Evolutionary conservation across 108 stramenopile genomes (phyloP).

Genomic region (Cylindrotheca fusiformis): DNA sequence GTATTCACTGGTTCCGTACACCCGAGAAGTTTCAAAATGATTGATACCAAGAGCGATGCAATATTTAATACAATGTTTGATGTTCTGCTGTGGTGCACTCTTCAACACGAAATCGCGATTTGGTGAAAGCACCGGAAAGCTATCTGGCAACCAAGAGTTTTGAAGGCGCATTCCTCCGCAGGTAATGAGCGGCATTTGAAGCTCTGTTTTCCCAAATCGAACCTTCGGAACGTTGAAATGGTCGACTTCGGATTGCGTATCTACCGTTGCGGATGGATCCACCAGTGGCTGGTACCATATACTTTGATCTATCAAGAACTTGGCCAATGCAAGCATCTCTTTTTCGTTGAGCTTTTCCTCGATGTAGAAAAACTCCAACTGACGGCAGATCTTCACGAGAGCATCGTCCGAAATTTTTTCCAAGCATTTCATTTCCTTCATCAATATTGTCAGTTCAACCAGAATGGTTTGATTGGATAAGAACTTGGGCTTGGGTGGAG

Average conservation of each 20-base stretch:
- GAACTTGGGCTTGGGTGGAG: background rate
- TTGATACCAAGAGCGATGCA: slow-evolving; percentile 80
- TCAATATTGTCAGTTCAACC: background rate
- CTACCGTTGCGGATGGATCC: background rate
- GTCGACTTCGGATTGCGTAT: background rate
- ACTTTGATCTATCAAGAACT: background rate
- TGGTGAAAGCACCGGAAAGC: background rate
- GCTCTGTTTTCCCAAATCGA: slow-evolving; percentile 80
- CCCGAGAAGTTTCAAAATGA: slow-evolving; percentile 90
- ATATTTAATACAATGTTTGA: slow-evolving; percentile 53
- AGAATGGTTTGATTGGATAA: background rate
- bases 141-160: slow-evolving; percentile 59
- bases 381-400: background rate
- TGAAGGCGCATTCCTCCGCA: slow-evolving; percentile 93
- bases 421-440: background rate
- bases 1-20: slow-evolving; percentile 76
- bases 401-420: background rate
- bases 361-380: background rate
- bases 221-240: slow-evolving; percentile 61
- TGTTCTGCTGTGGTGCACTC: slow-evolving; percentile 64
- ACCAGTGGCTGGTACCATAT: background rate
- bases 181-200: slow-evolving; percentile 87
- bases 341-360: background rate
- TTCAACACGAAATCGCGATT: slow-evolving; percentile 4
- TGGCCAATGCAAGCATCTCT: background rate